Percentiles rank a stretch among this genome's conserved stretches.
phyloP scores from a whole-genome alignment of 192 early-diverging fungal genomes.

The Umbelopsis ramanniana region DNA sequence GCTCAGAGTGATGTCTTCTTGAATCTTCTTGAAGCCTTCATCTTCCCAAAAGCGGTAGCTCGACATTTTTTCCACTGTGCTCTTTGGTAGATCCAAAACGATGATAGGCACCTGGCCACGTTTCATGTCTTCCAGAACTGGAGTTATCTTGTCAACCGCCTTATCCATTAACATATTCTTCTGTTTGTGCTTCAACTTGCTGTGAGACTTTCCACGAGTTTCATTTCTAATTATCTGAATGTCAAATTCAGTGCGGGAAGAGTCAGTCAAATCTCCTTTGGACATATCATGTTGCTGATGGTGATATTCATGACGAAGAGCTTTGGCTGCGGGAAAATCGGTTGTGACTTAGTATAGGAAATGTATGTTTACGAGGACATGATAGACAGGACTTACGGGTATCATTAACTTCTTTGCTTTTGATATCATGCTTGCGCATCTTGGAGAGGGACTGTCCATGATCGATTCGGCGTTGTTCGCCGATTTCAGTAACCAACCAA shows the following conservation, averaged over 20 bases:
- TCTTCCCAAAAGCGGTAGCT: slow-evolving; percentile 67
- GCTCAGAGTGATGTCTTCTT: slow-evolving; percentile 40
- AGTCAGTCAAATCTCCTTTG: slow-evolving; percentile 41
- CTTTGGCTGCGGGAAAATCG: slow-evolving; percentile 17
- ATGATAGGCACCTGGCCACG: slow-evolving; percentile 60
- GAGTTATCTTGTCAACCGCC: slow-evolving; percentile 58
- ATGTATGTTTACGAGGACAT: neutral
- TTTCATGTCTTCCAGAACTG: slow-evolving; percentile 57
- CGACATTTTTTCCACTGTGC: slow-evolving; percentile 55
- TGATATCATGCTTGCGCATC: slow-evolving; percentile 41
- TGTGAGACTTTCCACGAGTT: slow-evolving; percentile 48
- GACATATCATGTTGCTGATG: slow-evolving; percentile 43
- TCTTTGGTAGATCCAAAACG: slow-evolving; percentile 65
- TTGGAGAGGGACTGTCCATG: slow-evolving; percentile 48
- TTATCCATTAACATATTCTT: slow-evolving; percentile 61
- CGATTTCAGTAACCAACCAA: slow-evolving; percentile 66
- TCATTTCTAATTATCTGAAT: slow-evolving; percentile 49
- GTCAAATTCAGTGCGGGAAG: slow-evolving; percentile 41
- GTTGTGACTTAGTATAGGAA: slow-evolving; percentile 16
- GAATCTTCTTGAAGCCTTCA: slow-evolving; percentile 62
- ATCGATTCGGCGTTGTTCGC: slow-evolving; percentile 69
- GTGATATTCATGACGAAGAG: slow-evolving; percentile 37
- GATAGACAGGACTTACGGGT: slow-evolving; percentile 24
- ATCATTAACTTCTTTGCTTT: slow-evolving; percentile 33
- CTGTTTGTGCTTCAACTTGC: slow-evolving; percentile 62